A percentile compares a stretch with the other conserved stretches of the same genome.
These are phyloP conservation scores for Mantamonas sphyraenae DNA, from an alignment of 78 protist genomes.

Conservation along the genomic window DNA sequence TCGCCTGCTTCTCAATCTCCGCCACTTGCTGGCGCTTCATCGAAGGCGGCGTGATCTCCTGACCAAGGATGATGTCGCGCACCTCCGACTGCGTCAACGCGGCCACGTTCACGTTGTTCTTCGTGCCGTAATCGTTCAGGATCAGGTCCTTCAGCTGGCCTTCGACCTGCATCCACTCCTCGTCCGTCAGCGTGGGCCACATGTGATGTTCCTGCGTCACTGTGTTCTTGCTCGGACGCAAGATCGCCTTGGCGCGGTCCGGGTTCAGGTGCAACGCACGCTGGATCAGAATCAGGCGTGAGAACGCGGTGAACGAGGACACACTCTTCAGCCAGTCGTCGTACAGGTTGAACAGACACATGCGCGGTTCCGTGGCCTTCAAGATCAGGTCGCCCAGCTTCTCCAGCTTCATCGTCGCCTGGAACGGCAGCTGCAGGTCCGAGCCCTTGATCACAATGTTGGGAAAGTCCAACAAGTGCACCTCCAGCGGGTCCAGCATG, in stretches of 20 bases:
- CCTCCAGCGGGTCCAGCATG: slow-evolving; percentile 96
- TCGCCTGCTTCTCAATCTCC: slow-evolving; percentile 93
- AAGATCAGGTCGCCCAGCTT: slow-evolving; percentile 95
- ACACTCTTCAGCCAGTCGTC: slow-evolving; percentile 98
- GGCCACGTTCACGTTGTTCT: slow-evolving; percentile 93
- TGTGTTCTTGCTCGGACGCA: slow-evolving; percentile 83
- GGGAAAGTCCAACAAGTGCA: slow-evolving; percentile 95
- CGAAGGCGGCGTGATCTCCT: slow-evolving; percentile 98
- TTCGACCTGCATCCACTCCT: slow-evolving; percentile 97
- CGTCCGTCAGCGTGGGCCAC: slow-evolving; percentile 97
- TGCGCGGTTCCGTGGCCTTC: slow-evolving; percentile 97
- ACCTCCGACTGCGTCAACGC: slow-evolving; percentile 97
- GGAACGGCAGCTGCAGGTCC: slow-evolving; percentile 97
- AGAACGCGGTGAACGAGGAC: slow-evolving; percentile 93
- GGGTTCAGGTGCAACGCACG: slow-evolving; percentile 92
- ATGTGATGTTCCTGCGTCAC: slow-evolving; percentile 93
- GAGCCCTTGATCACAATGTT: slow-evolving; percentile 97
- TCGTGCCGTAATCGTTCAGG: slow-evolving; percentile 97
- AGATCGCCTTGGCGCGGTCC: slow-evolving; percentile 84
- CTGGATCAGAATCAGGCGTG: slow-evolving; percentile 92
- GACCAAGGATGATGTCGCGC: slow-evolving; percentile 99
- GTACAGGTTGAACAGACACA: slow-evolving; percentile 91
- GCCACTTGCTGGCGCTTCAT: slow-evolving; percentile 92
- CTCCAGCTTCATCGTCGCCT: slow-evolving; percentile 89
- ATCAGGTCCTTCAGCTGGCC: slow-evolving; percentile 93